A percentile compares a stretch with the other conserved stretches of the same genome.
These are phyloP conservation scores for Rhizophora apiculata DNA, from an alignment of 345 rosid species.

Conservation along the genomic window DNA sequence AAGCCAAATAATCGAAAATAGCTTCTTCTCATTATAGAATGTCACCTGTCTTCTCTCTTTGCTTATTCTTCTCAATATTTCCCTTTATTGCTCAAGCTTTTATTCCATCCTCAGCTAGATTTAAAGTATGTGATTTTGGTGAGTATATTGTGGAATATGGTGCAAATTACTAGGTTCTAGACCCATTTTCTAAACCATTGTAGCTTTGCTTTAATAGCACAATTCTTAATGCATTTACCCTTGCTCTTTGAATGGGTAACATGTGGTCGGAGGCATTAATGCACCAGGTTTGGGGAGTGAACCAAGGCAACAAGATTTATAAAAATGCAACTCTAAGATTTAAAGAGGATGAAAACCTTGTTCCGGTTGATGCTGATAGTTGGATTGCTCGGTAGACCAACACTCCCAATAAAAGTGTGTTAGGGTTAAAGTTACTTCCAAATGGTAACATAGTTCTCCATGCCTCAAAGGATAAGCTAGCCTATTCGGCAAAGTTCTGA, in stretches of 20 bases:
- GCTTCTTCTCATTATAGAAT: neutral
- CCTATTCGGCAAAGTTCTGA: slow-evolving; percentile 27
- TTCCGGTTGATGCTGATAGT: slow-evolving; percentile 55
- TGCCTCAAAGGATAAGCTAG: slow-evolving; percentile 11
- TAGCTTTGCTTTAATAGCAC: slow-evolving; percentile 34
- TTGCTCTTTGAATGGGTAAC: slow-evolving; percentile 17
- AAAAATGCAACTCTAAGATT: too few relatives aligned
- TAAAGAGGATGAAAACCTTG: slow-evolving; percentile 44
- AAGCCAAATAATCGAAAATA: too few relatives aligned
- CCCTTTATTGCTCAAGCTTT: slow-evolving; percentile 10
- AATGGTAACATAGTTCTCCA: slow-evolving; percentile 61
- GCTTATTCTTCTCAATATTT: neutral
- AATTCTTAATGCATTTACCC: slow-evolving; percentile 7
- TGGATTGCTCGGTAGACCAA: slow-evolving; percentile 54
- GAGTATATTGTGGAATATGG: slow-evolving; percentile 25
- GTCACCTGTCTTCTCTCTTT: neutral
- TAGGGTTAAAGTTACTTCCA: slow-evolving; percentile 45
- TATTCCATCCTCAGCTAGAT: slow-evolving; percentile 25
- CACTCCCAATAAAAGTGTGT: slow-evolving; percentile 57
- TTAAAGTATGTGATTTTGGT: slow-evolving; percentile 25
- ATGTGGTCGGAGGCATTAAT: slow-evolving; percentile 1
- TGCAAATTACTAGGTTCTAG: slow-evolving; percentile 17
- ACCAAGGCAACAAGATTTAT: too few relatives aligned
- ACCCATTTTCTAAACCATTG: slow-evolving; percentile 28
- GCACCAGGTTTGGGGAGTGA: slow-evolving; percentile 61